These are phyloP conservation scores for Lipomyces sp. DNA, from an alignment of 805 yeast species.

Conservation along the genomic window DNA sequence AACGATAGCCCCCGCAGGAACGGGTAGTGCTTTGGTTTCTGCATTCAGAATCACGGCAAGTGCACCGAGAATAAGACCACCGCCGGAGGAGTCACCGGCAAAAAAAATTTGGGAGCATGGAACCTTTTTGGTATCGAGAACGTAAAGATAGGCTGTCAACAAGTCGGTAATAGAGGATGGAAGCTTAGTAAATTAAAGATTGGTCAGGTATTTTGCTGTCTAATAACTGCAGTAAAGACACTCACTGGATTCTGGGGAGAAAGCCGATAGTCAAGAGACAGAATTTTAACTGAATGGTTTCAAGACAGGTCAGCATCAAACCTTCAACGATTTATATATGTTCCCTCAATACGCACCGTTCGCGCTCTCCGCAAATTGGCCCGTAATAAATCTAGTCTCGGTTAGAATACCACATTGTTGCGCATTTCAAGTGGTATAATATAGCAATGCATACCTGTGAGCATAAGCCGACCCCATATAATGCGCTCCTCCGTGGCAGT, in stretches of 20 bases:
- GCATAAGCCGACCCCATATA: slow-evolving; percentile 24
- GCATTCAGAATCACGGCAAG: slow-evolving; percentile 14
- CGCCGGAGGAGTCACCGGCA: slow-evolving; percentile 30
- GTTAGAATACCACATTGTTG: too few relatives aligned
- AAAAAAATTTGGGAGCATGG: slow-evolving; percentile 18
- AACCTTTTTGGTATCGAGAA: slow-evolving; percentile 9
- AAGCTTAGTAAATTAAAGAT: not conserved
- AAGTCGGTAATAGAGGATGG: slow-evolving; percentile 22
- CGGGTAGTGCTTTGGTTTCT: slow-evolving; percentile 11
- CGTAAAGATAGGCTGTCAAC: slow-evolving; percentile 13
- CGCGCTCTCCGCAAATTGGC: slow-evolving; percentile 11
- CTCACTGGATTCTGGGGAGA: slow-evolving; percentile 24
- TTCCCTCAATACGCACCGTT: too few relatives aligned
- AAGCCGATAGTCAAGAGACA: slow-evolving; percentile 24
- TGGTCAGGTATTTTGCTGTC: too few relatives aligned
- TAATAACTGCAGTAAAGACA: too few relatives aligned
- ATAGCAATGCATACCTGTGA: too few relatives aligned
- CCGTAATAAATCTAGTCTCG: too few relatives aligned
- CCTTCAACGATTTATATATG: too few relatives aligned
- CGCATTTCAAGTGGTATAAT: too few relatives aligned
- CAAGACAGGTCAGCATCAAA: too few relatives aligned
- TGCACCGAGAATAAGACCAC: slow-evolving; percentile 9
- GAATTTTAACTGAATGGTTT: slow-evolving; percentile 10
- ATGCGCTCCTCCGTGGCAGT: slow-evolving; percentile 31
- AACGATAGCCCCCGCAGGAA: slow-evolving; percentile 26